Percentiles rank a stretch among this genome's conserved stretches.
Conservation (phyloP, 2,329 filamentous ascomycete genomes). For the Calonectria multiphialidica region DNA sequence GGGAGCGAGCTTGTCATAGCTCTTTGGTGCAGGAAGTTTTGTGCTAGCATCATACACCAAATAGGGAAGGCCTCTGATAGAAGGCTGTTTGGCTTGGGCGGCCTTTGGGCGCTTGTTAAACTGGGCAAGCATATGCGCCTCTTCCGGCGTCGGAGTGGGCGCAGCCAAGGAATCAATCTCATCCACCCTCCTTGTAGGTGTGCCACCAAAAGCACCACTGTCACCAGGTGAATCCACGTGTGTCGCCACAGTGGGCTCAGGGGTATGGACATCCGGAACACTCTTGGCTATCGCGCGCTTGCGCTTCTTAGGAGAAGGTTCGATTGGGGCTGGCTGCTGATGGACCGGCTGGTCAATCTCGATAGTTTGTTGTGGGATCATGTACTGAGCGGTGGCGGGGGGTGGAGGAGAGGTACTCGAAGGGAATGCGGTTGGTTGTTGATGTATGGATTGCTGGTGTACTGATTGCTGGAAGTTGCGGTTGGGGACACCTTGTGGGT, state of each 20-base stretch:
- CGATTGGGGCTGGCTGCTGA: conserved; percentile 28
- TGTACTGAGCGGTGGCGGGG: conserved; percentile 36
- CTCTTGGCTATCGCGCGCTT: conserved; percentile 49
- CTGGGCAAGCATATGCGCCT: conserved; percentile 50
- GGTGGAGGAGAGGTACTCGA: conserved; percentile 35
- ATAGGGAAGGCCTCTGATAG: conserved; percentile 54
- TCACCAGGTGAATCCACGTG: conserved; percentile 47
- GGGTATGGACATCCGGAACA: conserved; percentile 39
- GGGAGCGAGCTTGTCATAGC: conserved; percentile 58
- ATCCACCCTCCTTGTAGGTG: conserved; percentile 46
- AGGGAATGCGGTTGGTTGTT: conserved; percentile 34
- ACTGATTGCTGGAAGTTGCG: conserved; percentile 39
- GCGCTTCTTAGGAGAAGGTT: conserved; percentile 53
- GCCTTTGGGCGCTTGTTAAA: conserved; percentile 53
- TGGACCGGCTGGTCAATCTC: conserved; percentile 38
- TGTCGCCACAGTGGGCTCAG: conserved; percentile 40
- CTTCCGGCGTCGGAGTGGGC: conserved; percentile 49
- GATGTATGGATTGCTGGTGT: conserved; percentile 36
- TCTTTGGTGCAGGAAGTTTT: conserved; percentile 59
- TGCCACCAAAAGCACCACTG: conserved; percentile 18
- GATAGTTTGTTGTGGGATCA: conserved; percentile 36
- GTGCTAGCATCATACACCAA: conserved; percentile 53
- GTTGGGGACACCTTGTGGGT: conserved; percentile 27
- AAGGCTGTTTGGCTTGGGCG: conserved; percentile 52
- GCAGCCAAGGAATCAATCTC: conserved; percentile 49